phyloP scores from a whole-genome alignment of 768 basidiomycete genomes.

The Kwoniella shandongensis region DNA sequence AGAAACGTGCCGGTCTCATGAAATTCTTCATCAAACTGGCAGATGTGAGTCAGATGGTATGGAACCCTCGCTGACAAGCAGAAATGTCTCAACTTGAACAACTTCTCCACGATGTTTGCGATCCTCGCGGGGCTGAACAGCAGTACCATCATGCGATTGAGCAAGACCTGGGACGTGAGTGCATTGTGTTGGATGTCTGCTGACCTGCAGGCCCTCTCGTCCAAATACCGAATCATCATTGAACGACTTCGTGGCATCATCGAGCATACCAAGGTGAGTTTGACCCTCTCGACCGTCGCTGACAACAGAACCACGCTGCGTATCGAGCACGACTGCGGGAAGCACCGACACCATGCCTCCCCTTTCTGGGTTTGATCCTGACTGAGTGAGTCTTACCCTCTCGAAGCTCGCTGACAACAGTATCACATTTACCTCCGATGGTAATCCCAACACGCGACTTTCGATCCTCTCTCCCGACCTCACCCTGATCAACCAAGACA shows the following conservation, averaged over 20 bases:
- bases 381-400: slow-evolving; percentile 43
- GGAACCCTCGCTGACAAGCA: slow-evolving; percentile 49
- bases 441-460: slow-evolving; percentile 79
- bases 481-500: slow-evolving; percentile 91
- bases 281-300: slow-evolving; percentile 60
- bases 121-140: slow-evolving; percentile 93
- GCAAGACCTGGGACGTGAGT: slow-evolving; percentile 90
- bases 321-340: slow-evolving; percentile 84
- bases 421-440: slow-evolving; percentile 92
- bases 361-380: slow-evolving; percentile 76
- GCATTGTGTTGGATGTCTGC: slow-evolving; percentile 1
- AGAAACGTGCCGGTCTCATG: slow-evolving; percentile 73
- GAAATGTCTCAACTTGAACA: slow-evolving; percentile 79
- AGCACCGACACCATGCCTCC: slow-evolving; percentile 87
- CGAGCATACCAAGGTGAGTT: slow-evolving; percentile 65
- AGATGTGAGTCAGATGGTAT: slow-evolving; percentile 40
- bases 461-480: slow-evolving; percentile 73
- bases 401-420: slow-evolving; percentile 6
- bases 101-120: slow-evolving; percentile 89
- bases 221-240: slow-evolving; percentile 77
- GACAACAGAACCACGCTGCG: slow-evolving; percentile 58
- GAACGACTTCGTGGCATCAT: slow-evolving; percentile 80
- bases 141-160: slow-evolving; percentile 85
- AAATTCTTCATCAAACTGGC: slow-evolving; percentile 91
- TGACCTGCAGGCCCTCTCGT: slow-evolving; percentile 67